Evolutionary conservation across 2,329 filamentous ascomycete species (phyloP).

Genomic region (Juglanconis oblonga): DNA sequence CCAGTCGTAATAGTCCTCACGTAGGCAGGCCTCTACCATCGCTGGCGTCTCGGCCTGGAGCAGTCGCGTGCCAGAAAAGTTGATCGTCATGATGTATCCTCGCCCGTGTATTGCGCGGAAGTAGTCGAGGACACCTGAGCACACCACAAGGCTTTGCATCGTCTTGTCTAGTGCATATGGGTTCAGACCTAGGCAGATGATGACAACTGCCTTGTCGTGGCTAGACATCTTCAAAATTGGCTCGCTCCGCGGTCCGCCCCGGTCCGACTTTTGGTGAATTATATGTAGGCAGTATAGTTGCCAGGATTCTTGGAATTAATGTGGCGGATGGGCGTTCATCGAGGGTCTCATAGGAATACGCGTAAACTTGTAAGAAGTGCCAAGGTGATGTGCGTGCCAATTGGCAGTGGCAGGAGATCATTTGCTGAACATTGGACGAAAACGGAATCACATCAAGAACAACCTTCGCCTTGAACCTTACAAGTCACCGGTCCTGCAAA

Average conservation of each 20-base stretch:
- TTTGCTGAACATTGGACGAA: neutral
- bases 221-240: neutral
- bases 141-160: constrained; percentile 13
- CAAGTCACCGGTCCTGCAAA: neutral
- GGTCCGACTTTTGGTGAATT: too few relatives aligned
- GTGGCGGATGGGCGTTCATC: neutral
- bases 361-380: neutral
- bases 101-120: constrained; percentile 12
- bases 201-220: constrained; percentile 6
- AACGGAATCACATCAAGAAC: neutral
- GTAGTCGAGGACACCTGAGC: constrained; percentile 15
- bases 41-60: constrained; percentile 24
- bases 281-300: neutral
- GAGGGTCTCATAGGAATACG: neutral
- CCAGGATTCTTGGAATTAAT: neutral
- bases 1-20: constrained; percentile 14
- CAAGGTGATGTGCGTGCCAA: neutral
- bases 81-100: constrained; percentile 14
- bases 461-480: too few relatives aligned
- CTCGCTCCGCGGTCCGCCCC: too few relatives aligned
- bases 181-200: constrained; percentile 12
- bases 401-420: neutral
- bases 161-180: constrained; percentile 10
- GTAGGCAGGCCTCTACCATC: constrained; percentile 17
- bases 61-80: constrained; percentile 29